phyloP scores from a whole-genome alignment of 2,329 filamentous ascomycete genomes.

The Aspergillus neoniger region DNA sequence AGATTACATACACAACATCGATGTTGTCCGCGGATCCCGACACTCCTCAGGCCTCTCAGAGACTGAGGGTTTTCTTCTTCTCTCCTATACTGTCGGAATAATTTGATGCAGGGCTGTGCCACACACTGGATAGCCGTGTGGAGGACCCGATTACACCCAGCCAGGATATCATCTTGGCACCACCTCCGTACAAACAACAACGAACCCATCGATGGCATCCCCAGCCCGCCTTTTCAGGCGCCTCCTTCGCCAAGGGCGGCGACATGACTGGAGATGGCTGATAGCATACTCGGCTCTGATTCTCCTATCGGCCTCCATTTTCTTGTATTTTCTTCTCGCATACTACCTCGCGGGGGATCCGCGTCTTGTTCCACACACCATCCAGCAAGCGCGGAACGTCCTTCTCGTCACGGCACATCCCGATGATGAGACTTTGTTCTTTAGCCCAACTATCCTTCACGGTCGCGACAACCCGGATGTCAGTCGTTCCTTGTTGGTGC shows the following conservation, averaged over 20 bases:
- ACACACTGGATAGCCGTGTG: no score
- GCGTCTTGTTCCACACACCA: conserved; percentile 38
- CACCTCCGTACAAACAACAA: no score
- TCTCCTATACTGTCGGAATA: no score
- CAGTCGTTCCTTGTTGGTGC: conserved; percentile 22
- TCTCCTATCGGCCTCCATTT: neutral
- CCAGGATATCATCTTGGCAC: no score
- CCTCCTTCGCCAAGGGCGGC: neutral
- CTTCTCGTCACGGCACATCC: conserved; percentile 42
- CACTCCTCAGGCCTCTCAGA: no score
- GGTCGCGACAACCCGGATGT: conserved; percentile 19
- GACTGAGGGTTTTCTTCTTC: no score
- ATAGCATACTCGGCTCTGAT: neutral
- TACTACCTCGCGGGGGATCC: conserved; percentile 41
- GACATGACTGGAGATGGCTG: neutral
- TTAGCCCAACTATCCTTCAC: conserved; percentile 29
- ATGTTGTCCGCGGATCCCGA: no score
- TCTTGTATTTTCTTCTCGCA: conserved; percentile 29
- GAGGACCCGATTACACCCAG: no score
- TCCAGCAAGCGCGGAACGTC: conserved; percentile 38
- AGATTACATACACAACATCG: no score
- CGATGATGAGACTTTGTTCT: conserved; percentile 33
- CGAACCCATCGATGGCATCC: neutral
- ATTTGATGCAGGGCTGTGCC: no score
- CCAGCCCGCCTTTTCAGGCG: neutral